phyloP scores from a whole-genome alignment of 768 basidiomycete species.

The Melanogaster broomeanus region DNA sequence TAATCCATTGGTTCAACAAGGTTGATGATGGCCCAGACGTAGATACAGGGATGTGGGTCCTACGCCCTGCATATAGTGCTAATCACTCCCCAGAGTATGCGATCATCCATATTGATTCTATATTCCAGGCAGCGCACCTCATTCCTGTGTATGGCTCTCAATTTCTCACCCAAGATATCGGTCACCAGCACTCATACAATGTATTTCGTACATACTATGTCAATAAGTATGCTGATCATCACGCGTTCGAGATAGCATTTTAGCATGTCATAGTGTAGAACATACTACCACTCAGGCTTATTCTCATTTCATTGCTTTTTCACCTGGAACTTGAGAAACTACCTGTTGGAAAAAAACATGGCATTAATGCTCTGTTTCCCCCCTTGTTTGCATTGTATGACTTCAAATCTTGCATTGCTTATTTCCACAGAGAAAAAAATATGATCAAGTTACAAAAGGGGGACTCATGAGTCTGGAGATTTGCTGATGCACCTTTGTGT shows the following conservation, averaged over 20 bases:
- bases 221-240: slow-evolving; percentile 16
- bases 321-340: too few relatives aligned
- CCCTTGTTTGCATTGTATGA: too few relatives aligned
- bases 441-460: too few relatives aligned
- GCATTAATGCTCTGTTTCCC: too few relatives aligned
- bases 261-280: too few relatives aligned
- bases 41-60: slow-evolving; percentile 32
- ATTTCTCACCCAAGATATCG: neutral
- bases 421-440: too few relatives aligned
- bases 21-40: slow-evolving; percentile 18
- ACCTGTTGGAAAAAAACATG: too few relatives aligned
- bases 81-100: slow-evolving; percentile 4
- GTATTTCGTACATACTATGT: slow-evolving; percentile 8
- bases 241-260: neutral
- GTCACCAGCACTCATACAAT: slow-evolving; percentile 10
- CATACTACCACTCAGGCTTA: too few relatives aligned
- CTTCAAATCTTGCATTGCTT: too few relatives aligned
- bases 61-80: slow-evolving; percentile 8
- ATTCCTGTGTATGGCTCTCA: slow-evolving; percentile 22
- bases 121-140: slow-evolving; percentile 33
- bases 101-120: slow-evolving; percentile 30
- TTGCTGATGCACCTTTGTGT: too few relatives aligned
- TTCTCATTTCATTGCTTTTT: too few relatives aligned
- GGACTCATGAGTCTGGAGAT: too few relatives aligned
- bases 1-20: slow-evolving; percentile 23